Base-by-base conservation (phyloP, 805 yeast genomes). In the Yamadazyma akitaensis region DNA sequence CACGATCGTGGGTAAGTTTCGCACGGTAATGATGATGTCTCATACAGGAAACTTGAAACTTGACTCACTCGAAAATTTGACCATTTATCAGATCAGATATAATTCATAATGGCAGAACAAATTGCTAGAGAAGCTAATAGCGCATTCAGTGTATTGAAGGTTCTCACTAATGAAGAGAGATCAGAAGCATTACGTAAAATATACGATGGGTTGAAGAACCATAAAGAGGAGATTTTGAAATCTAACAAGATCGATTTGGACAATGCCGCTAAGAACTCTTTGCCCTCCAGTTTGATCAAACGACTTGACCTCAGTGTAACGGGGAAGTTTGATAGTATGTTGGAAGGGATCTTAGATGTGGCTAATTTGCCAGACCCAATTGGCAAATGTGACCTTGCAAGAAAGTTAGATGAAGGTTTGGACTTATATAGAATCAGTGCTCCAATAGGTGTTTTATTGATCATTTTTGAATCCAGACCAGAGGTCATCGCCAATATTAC, bases 401-500 rank as follows among this genome's bases (percentile, higher is more conserved):
- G 84, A 37, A 81, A 88, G 63, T 72, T 94, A 28, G 99, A 94
- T 62, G 96, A 89, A 44, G 95, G 88, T n/a, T 77, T 94, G 53
- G 85, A 82, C 42, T 70, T 94, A 50, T 85, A 82, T 65, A 75
- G 96, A 60, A 76, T 92, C 11, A 85, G 96, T 5, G 87, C 96
- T 24, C 99, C 99, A 12, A 90, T 94, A 5, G 99, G 99, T 16
- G 97, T 89, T 0, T 67, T 94, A 38, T 73, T 94, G 51, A 90
- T 94, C 39, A 95, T 94, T 46, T 94, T 94, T 64, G 99, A 94
- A 67, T 82, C 96, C 26, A 80, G 99, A 60, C 99, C 99, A 33
- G 99, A 94, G 64, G 99, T 94, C 10, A 94, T 94, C 71, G 99
- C 99, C 45, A 95, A 94, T 63, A 94, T 94, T 59, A 85, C 97